Base-by-base conservation (phyloP, 1,284 basidiomycete genomes). In the Earliella scabrosa region DNA sequence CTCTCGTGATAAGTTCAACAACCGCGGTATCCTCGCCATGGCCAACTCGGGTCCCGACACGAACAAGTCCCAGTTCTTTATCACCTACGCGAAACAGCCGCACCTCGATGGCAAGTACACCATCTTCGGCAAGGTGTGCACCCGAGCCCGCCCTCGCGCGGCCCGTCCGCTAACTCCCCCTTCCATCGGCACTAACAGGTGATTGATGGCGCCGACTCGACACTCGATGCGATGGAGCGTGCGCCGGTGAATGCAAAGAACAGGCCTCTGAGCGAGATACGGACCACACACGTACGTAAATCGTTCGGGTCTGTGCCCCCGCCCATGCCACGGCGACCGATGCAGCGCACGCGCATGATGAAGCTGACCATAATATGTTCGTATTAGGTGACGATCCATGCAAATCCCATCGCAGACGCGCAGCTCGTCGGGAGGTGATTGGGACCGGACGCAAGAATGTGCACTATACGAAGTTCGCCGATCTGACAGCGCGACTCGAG, bases 21-120 rank as follows among this genome's bases (percentile, higher is more conserved):
- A 86, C 51, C 86, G 96, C 61, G 95, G 95, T 18, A 83, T 97
- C 61, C 87, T 97, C n/a, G 95, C 95, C 23, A 97, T 98, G 94
- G 96, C 95, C 49, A 98, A 98, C 72, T 89, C 91, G 4, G 96
- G 96, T 0, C 90, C 90, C 21, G 92, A 97, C 72, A 88, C 91
- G 20, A 98, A 97, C 78, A 97, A 97, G 74, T 93, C 93, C 2
- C 90, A 97, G 75, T 97, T 97, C 76, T 97, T 97, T 76, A 87
- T 98, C 69, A 90, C 94, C 2, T 98, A 97, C 69, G 79, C 89
- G 0, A 97, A 97, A 69, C 95, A 97, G 67, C 75, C 91, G 1
- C 95, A 97, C 68, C 83, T 98, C 21, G 95, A 98, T 70, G 88
- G 88, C 54, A 97, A 97, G 73, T 97, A 97, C 76, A 94, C 93